Percentiles rank a stretch among this genome's conserved stretches.
These are phyloP conservation scores for Mycena leptocephala DNA, from an alignment of 768 basidiomycete species.

Conservation along the genomic window DNA sequence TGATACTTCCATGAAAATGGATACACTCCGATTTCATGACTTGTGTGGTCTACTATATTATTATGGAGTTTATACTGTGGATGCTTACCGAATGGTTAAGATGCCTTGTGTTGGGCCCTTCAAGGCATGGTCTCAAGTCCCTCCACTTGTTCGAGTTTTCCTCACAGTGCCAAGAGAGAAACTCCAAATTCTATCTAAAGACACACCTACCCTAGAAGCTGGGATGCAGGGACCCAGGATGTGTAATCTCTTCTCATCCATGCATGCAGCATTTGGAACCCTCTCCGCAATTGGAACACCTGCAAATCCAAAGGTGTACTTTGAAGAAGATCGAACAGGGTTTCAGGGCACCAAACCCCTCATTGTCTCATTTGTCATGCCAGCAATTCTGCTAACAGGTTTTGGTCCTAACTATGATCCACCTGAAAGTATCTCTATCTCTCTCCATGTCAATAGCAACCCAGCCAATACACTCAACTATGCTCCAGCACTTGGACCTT, in stretches of 20 bases:
- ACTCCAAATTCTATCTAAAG: conserved; percentile 9
- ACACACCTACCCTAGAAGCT: conserved; percentile 28
- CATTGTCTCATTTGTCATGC: conserved; percentile 22
- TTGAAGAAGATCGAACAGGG: conserved; percentile 37
- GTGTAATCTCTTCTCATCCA: conserved; percentile 32
- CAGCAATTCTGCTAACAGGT: conserved; percentile 14
- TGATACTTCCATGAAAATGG: conserved; percentile 44
- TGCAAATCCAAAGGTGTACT: conserved; percentile 26
- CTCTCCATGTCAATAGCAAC: conserved; percentile 18
- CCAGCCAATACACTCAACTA: neutral
- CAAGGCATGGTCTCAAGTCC: conserved; percentile 24
- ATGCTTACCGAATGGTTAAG: conserved; percentile 21
- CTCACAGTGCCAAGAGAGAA: conserved; percentile 36
- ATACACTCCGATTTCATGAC: conserved; percentile 56
- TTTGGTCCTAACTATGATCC: conserved; percentile 10
- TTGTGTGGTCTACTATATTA: conserved; percentile 54
- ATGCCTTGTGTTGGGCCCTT: conserved; percentile 36
- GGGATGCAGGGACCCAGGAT: conserved; percentile 23
- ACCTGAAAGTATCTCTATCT: conserved; percentile 4
- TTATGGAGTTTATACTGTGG: conserved; percentile 49
- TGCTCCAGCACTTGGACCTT: conserved; percentile 14
- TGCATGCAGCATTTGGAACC: conserved; percentile 36
- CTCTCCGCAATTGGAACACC: conserved; percentile 29
- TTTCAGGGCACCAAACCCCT: conserved; percentile 25
- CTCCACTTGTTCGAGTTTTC: conserved; percentile 32